A percentile compares a stretch with the other conserved stretches of the same genome.
Conservation (phyloP, 1,284 basidiomycete genomes). For the Pterulicium gracile region DNA sequence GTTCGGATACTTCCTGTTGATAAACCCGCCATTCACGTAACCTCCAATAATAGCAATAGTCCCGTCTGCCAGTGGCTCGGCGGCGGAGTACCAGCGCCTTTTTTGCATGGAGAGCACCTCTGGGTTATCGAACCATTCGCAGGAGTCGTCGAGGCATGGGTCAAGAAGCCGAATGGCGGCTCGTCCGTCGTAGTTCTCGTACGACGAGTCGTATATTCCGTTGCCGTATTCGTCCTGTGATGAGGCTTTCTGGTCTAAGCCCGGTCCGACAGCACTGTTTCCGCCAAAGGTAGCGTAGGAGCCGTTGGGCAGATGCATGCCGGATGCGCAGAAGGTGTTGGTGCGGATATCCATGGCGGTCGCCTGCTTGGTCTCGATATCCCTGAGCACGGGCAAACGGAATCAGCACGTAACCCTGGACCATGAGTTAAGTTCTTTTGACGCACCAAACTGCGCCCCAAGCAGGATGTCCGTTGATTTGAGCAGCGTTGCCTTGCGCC, state of each 20-base stretch:
- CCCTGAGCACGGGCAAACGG: constrained; percentile 23
- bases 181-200: constrained; percentile 57
- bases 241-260: not conserved
- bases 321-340: constrained; percentile 78
- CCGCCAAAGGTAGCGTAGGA: constrained; percentile 58
- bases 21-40: constrained; percentile 77
- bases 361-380: constrained; percentile 38
- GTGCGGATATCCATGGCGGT: constrained; percentile 62
- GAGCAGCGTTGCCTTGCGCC: constrained; percentile 28
- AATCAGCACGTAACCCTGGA: too few relatives aligned
- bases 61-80: constrained; percentile 64
- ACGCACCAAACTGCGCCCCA: constrained; percentile 33
- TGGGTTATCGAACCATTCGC: constrained; percentile 75
- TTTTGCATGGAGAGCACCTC: constrained; percentile 61
- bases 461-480: constrained; percentile 28
- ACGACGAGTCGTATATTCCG: constrained; percentile 45
- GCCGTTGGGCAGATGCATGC: constrained; percentile 58
- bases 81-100: constrained; percentile 82
- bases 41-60: constrained; percentile 68
- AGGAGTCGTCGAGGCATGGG: constrained; percentile 51
- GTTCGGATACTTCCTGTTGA: constrained; percentile 76
- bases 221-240: constrained; percentile 30
- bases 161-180: constrained; percentile 65
- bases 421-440: too few relatives aligned
- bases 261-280: constrained; percentile 60